A percentile compares a stretch with the other conserved stretches of the same genome.
phyloP scores from a whole-genome alignment of 331 rosid species.

The Pyracantha coccinea region DNA sequence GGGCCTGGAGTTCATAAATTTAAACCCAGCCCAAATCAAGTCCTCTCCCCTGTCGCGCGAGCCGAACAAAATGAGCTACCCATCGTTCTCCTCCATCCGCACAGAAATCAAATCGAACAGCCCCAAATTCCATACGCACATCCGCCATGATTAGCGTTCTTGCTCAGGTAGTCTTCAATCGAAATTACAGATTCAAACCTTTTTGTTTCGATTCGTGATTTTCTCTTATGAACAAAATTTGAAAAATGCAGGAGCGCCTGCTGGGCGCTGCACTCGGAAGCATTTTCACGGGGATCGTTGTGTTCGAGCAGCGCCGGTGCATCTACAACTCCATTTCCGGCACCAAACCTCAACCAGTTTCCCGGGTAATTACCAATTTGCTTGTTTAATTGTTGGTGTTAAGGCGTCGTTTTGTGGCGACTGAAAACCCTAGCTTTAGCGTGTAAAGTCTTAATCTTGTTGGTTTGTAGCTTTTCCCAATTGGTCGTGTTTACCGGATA shows the following conservation, averaged over 20 bases:
- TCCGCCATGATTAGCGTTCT: constrained; percentile 73
- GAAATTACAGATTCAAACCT: not conserved
- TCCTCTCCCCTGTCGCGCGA: not conserved
- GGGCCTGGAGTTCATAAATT: not conserved
- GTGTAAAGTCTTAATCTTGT: not conserved
- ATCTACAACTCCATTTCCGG: constrained; percentile 49
- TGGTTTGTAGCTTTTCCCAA: not conserved
- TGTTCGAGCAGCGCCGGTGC: constrained; percentile 61
- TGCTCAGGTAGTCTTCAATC: constrained; percentile 45
- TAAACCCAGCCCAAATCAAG: not conserved
- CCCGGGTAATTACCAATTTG: constrained; percentile 28
- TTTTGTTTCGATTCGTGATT: not conserved
- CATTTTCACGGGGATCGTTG: constrained; percentile 47
- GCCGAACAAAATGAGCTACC: not conserved
- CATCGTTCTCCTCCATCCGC: not conserved
- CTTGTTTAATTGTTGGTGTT: not conserved
- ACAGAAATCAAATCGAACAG: not conserved
- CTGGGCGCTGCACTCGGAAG: constrained; percentile 73
- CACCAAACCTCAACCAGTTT: constrained; percentile 19
- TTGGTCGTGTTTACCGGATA: not conserved
- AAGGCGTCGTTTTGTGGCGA: not conserved
- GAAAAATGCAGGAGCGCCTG: constrained; percentile 55
- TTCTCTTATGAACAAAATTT: not conserved
- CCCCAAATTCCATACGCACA: no score
- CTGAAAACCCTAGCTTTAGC: not conserved